These are phyloP conservation scores for Ilex aquifolium DNA, from an alignment of 257 asterid genomes.

Conservation along the genomic window DNA sequence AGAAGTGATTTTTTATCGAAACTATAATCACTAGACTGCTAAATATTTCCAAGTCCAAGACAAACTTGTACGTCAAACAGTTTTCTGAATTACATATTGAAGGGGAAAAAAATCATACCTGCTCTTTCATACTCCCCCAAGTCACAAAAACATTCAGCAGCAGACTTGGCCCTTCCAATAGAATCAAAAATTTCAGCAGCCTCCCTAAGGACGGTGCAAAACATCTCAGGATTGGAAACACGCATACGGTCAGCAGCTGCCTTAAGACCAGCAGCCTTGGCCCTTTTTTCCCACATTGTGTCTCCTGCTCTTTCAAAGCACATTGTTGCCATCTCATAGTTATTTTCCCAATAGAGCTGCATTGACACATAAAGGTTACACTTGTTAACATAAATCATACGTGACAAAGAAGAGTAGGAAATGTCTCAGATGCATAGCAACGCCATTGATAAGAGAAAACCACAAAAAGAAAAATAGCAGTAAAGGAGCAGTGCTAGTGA, in stretches of 20 bases:
- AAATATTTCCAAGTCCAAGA: too few species aligned
- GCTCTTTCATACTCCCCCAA: slow-evolving; percentile 53
- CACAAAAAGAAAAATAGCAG: not conserved
- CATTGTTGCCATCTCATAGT: slow-evolving; percentile 59
- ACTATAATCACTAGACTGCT: too few species aligned
- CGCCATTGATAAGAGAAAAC: not conserved
- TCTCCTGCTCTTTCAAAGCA: slow-evolving; percentile 73
- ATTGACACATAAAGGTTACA: slow-evolving; percentile 2
- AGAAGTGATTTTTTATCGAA: too few species aligned
- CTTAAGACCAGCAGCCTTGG: slow-evolving; percentile 55
- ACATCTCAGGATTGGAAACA: slow-evolving; percentile 32
- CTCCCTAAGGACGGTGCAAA: slow-evolving; percentile 38
- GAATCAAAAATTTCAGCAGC: slow-evolving; percentile 66
- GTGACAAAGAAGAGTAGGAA: not conserved
- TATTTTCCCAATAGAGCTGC: slow-evolving; percentile 62
- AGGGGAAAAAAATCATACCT: slow-evolving; percentile 25
- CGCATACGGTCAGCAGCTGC: slow-evolving; percentile 35
- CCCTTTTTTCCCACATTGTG: slow-evolving; percentile 42
- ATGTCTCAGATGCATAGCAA: not conserved
- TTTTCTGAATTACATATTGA: not conserved
- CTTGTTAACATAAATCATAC: not conserved
- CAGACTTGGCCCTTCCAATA: slow-evolving; percentile 40
- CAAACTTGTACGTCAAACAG: too few species aligned
- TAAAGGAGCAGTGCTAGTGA: not conserved
- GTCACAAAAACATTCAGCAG: slow-evolving; percentile 60